phyloP scores from a whole-genome alignment of 192 early-diverging fungal species.

The Coemansia sp. region DNA sequence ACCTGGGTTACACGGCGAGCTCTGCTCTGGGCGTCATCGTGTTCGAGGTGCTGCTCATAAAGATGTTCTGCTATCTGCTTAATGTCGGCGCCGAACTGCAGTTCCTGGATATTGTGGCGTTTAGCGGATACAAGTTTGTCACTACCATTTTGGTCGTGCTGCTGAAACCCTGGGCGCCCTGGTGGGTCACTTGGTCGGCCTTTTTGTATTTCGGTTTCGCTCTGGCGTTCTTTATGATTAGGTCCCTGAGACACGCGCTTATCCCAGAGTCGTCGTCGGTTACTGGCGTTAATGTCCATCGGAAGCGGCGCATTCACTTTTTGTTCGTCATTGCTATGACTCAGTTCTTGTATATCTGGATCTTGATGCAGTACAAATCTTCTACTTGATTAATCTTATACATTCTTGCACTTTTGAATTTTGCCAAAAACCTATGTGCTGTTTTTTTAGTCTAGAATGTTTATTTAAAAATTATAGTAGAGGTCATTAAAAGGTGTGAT shows the following conservation, averaged over 20 bases:
- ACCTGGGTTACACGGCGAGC: constrained; percentile 80
- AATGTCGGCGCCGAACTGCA: constrained; percentile 80
- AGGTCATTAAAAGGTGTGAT: background rate
- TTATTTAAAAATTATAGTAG: background rate
- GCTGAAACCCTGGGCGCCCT: constrained; percentile 33
- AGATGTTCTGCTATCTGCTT: constrained; percentile 84
- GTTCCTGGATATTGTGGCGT: constrained; percentile 84
- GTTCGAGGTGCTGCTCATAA: constrained; percentile 81
- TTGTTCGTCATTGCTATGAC: constrained; percentile 81
- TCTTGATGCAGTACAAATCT: constrained; percentile 63
- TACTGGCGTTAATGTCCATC: constrained; percentile 61
- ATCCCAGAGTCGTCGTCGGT: constrained; percentile 66
- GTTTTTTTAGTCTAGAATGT: background rate
- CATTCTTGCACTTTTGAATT: background rate
- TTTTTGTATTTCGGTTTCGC: constrained; percentile 77
- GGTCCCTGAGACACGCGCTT: constrained; percentile 74
- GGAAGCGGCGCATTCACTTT: constrained; percentile 86
- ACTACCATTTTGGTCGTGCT: constrained; percentile 59
- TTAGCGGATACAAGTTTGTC: constrained; percentile 96
- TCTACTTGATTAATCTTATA: constrained; percentile 3
- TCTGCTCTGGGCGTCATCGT: constrained; percentile 78
- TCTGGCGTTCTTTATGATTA: constrained; percentile 85
- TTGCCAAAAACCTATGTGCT: background rate
- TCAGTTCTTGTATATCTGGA: constrained; percentile 81
- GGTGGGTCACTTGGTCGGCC: constrained; percentile 63